phyloP scores from a whole-genome alignment of 371 early-diverging fungal genomes.

The Nematocida homosporus region DNA sequence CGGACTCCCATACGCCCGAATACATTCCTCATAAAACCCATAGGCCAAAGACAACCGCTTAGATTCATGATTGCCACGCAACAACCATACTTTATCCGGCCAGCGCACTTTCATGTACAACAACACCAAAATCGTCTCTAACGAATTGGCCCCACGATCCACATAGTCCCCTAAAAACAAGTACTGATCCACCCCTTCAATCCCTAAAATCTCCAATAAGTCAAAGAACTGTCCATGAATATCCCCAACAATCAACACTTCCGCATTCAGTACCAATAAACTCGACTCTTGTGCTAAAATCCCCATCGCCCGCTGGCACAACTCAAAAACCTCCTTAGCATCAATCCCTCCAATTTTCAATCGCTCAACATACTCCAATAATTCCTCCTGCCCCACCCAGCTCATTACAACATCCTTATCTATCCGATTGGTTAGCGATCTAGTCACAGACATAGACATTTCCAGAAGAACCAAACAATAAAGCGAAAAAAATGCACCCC shows the following conservation, averaged over 20 bases:
- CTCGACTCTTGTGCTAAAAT: constrained; percentile 56
- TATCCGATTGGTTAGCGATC: neutral
- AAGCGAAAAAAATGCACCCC: constrained; percentile 7
- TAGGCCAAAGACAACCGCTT: constrained; percentile 88
- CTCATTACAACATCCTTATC: neutral
- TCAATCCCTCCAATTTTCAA: constrained; percentile 8
- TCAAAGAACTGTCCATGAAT: constrained; percentile 68
- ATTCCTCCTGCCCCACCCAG: neutral
- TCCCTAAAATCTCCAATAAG: constrained; percentile 58
- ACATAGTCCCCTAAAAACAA: constrained; percentile 96
- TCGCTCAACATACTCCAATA: constrained; percentile 1
- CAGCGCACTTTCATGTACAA: constrained; percentile 77
- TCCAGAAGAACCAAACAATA: constrained; percentile 34
- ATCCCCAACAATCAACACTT: constrained; percentile 61
- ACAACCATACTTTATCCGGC: constrained; percentile 58
- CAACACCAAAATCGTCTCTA: constrained; percentile 74
- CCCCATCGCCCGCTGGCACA: constrained; percentile 37
- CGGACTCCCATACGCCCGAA: constrained; percentile 82
- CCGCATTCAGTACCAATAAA: constrained; percentile 50
- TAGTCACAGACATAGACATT: constrained; percentile 10
- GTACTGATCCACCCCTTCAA: constrained; percentile 50
- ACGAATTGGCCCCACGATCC: constrained; percentile 86
- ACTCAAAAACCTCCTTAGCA: constrained; percentile 8
- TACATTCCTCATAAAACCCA: constrained; percentile 80
- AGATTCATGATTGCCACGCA: constrained; percentile 69